These are phyloP conservation scores for Evansstolkia leycettana DNA, from an alignment of 495 filamentous ascomycete genomes.

Conservation along the genomic window DNA sequence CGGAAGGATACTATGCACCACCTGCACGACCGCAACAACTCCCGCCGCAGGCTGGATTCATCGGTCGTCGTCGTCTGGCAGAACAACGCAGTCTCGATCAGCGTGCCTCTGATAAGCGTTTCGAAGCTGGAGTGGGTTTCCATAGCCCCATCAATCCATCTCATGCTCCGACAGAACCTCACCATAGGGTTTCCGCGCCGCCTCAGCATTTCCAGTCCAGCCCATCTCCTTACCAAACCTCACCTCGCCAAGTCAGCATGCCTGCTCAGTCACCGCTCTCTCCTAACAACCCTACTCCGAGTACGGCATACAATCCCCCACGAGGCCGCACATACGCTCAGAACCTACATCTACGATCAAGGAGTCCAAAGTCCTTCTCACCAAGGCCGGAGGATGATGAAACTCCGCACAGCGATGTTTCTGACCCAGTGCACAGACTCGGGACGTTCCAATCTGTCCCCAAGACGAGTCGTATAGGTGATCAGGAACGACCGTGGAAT, in stretches of 20 bases:
- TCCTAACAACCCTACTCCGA: slow-evolving; percentile 2
- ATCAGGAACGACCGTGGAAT: slow-evolving; percentile 19
- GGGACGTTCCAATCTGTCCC: slow-evolving; percentile 14
- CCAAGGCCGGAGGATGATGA: slow-evolving; percentile 7
- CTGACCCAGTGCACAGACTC: slow-evolving; percentile 14
- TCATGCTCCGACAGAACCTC: too few species aligned
- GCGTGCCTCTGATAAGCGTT: neutral
- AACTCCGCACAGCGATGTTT: slow-evolving; percentile 10
- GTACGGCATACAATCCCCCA: neutral
- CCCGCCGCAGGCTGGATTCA: neutral
- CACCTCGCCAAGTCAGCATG: neutral
- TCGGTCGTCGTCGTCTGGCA: neutral
- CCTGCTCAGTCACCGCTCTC: slow-evolving; percentile 1
- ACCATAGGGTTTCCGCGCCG: too few species aligned
- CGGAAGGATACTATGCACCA: slow-evolving; percentile 21
- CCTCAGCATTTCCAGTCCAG: too few species aligned
- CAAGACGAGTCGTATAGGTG: slow-evolving; percentile 14
- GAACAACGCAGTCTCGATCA: neutral
- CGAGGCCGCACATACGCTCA: slow-evolving; percentile 11
- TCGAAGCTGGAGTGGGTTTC: neutral
- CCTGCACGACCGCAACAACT: slow-evolving; percentile 1
- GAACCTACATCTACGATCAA: slow-evolving; percentile 16
- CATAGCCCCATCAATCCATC: neutral
- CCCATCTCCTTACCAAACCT: neutral
- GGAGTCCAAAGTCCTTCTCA: slow-evolving; percentile 13